Conservation (phyloP, 2,329 filamentous ascomycete genomes). For the Clarireedia monteithiana region DNA sequence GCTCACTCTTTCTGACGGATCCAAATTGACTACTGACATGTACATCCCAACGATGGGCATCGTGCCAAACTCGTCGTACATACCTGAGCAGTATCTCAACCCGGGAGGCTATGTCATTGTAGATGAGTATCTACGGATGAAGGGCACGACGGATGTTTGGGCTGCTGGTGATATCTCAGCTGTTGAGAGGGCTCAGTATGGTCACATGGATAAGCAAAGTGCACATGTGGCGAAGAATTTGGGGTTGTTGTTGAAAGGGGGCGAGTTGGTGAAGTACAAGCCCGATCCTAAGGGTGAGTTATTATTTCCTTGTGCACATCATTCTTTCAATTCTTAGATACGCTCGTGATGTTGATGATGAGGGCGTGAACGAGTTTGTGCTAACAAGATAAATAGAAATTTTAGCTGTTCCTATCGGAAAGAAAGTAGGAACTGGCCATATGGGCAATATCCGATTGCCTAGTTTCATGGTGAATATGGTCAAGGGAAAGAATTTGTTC, state of each 20-base stretch:
- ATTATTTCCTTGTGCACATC: background rate
- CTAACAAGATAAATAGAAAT: constrained; percentile 5
- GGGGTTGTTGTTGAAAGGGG: constrained; percentile 11
- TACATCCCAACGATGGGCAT: constrained; percentile 51
- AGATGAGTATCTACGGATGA: constrained; percentile 43
- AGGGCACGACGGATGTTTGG: constrained; percentile 30
- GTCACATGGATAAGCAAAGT: constrained; percentile 18
- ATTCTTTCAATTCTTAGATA: too few relatives aligned
- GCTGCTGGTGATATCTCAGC: constrained; percentile 25
- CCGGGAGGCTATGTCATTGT: constrained; percentile 39
- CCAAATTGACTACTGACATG: constrained; percentile 43
- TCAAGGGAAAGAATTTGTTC: constrained; percentile 23
- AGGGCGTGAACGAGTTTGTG: background rate
- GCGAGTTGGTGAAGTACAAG: constrained; percentile 18
- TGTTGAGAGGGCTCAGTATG: constrained; percentile 19
- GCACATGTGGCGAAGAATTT: constrained; percentile 23
- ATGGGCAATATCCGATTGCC: constrained; percentile 23
- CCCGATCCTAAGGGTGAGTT: background rate
- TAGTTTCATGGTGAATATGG: constrained; percentile 19
- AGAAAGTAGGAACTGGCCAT: constrained; percentile 33
- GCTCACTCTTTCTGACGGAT: constrained; percentile 40
- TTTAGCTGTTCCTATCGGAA: constrained; percentile 29
- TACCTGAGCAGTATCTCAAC: constrained; percentile 39
- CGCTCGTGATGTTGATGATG: constrained; percentile 8
- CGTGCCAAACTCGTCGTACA: constrained; percentile 46